phyloP scores from a whole-genome alignment of 345 rosid genomes.

The Gossypium ekmanianum region DNA sequence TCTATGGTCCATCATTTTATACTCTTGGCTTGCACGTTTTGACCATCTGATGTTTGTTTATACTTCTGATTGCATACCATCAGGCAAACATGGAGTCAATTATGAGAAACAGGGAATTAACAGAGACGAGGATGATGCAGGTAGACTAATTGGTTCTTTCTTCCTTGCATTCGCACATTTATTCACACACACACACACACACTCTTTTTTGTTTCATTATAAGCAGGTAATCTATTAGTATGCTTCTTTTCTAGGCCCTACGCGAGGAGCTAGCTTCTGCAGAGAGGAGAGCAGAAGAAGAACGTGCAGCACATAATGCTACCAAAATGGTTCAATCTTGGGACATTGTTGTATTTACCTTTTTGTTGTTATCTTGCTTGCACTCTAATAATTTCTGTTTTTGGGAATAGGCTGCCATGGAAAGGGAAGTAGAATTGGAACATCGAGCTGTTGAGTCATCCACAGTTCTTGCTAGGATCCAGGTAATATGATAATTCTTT shows the following conservation, averaged over 20 bases:
- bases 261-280: slow-evolving; percentile 91
- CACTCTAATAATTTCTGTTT: slow-evolving; percentile 15
- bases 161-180: not conserved
- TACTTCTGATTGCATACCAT: slow-evolving; percentile 19
- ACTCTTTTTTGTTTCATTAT: not conserved
- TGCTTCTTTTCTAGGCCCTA: slow-evolving; percentile 54
- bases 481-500: slow-evolving; percentile 51
- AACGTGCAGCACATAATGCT: slow-evolving; percentile 82
- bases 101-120: slow-evolving; percentile 92
- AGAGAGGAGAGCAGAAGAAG: slow-evolving; percentile 96
- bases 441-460: slow-evolving; percentile 92
- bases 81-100: slow-evolving; percentile 95
- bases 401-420: slow-evolving; percentile 79
- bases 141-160: slow-evolving; percentile 35
- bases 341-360: slow-evolving; percentile 8
- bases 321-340: slow-evolving; percentile 71
- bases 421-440: slow-evolving; percentile 91
- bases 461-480: slow-evolving; percentile 83
- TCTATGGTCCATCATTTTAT: not conserved
- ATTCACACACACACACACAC: not conserved
- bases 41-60: slow-evolving; percentile 6
- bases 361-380: slow-evolving; percentile 5
- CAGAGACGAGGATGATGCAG: slow-evolving; percentile 99
- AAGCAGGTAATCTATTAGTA: slow-evolving; percentile 12
- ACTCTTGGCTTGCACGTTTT: not conserved